Conservation (phyloP, 192 early-diverging fungal genomes). For the Spizellomyces sp. region DNA sequence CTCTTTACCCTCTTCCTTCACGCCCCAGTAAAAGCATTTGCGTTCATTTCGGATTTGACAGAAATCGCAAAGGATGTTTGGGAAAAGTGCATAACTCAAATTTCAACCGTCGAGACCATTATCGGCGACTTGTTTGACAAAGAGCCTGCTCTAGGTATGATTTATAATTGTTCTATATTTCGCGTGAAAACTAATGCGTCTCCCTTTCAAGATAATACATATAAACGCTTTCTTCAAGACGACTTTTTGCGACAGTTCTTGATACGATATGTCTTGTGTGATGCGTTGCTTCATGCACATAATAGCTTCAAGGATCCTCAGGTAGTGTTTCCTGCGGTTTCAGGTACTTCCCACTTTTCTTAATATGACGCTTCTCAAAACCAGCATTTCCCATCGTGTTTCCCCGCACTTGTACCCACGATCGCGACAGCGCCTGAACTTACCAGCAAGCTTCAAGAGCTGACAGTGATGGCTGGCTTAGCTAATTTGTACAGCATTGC, state of each 20-base stretch:
- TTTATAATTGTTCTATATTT: constrained; percentile 28
- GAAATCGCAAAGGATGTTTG: constrained; percentile 66
- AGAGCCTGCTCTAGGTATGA: constrained; percentile 32
- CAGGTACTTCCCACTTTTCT: neutral
- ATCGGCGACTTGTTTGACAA: constrained; percentile 42
- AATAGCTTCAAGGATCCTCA: constrained; percentile 59
- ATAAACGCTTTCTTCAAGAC: constrained; percentile 80
- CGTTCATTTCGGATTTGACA: constrained; percentile 73
- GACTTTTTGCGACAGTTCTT: constrained; percentile 92
- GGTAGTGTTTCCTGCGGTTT: constrained; percentile 31
- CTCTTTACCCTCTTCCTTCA: constrained; percentile 95
- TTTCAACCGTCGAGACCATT: constrained; percentile 43
- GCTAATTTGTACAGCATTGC: constrained; percentile 35
- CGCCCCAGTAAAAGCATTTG: constrained; percentile 86
- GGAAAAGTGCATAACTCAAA: constrained; percentile 63
- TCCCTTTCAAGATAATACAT: constrained; percentile 53
- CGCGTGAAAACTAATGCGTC: neutral
- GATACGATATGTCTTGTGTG: constrained; percentile 78
- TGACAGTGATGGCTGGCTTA: constrained; percentile 36
- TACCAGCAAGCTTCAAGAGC: constrained; percentile 54
- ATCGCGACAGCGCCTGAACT: constrained; percentile 66
- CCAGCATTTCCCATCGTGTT: constrained; percentile 68
- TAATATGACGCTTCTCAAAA: neutral
- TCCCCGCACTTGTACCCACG: constrained; percentile 63
- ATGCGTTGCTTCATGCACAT: constrained; percentile 71